A percentile compares a stretch with the other conserved stretches of the same genome.
phyloP scores from a whole-genome alignment of 352 stramenopile genomes.

The Aphanomyces stellatus region DNA sequence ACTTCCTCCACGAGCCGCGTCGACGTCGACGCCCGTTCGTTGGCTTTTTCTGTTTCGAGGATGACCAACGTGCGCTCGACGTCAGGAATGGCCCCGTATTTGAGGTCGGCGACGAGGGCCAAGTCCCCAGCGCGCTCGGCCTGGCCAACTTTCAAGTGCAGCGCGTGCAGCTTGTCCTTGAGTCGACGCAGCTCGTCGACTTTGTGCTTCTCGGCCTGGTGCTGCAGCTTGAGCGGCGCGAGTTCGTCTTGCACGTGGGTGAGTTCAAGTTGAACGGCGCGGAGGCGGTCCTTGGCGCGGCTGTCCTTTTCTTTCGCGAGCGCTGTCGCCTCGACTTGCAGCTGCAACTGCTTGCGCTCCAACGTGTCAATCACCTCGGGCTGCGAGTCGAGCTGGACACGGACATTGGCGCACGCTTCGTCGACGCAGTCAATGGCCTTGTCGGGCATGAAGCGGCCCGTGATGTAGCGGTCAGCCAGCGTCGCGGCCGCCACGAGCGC shows the following conservation, averaged over 20 bases:
- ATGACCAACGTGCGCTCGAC: constrained; percentile 83
- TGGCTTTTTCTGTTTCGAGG: constrained; percentile 68
- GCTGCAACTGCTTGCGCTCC: constrained; percentile 90
- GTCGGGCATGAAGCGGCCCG: constrained; percentile 87
- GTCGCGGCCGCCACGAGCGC: constrained; percentile 92
- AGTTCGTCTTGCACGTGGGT: constrained; percentile 88
- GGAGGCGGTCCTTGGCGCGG: constrained; percentile 85
- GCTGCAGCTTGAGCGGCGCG: constrained; percentile 82
- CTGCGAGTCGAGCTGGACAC: constrained; percentile 91
- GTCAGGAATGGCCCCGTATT: constrained; percentile 93
- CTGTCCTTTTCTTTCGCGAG: constrained; percentile 91
- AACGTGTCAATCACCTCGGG: constrained; percentile 96
- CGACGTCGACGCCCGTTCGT: constrained; percentile 39
- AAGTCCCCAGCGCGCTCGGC: constrained; percentile 93
- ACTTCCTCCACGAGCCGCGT: constrained; percentile 78
- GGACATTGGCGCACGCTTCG: constrained; percentile 88
- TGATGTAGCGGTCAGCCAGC: constrained; percentile 91
- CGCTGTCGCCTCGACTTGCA: constrained; percentile 93
- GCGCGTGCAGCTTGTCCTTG: constrained; percentile 88
- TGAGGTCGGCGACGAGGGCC: constrained; percentile 91
- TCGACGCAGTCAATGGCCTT: constrained; percentile 94
- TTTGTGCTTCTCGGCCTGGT: constrained; percentile 87
- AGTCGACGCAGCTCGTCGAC: constrained; percentile 90
- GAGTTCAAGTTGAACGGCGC: constrained; percentile 88
- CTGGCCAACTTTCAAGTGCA: constrained; percentile 92